Percentiles rank a stretch among this genome's conserved stretches.
Evolutionary conservation across 192 early-diverging fungal species (phyloP).

Genomic region (Podila horticola): DNA sequence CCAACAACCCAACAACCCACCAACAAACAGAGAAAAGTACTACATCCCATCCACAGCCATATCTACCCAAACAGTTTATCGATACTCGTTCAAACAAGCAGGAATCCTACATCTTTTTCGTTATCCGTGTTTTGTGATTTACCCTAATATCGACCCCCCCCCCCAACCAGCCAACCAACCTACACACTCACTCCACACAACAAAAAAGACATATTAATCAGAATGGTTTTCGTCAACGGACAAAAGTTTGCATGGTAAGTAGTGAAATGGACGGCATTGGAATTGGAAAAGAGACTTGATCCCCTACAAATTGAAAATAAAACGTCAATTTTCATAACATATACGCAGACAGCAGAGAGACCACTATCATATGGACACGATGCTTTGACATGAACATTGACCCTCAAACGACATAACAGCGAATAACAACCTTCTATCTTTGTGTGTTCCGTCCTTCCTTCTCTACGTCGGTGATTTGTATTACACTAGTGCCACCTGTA

Average conservation of each 20-base stretch:
- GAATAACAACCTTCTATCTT: not conserved
- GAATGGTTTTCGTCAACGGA: slow-evolving; percentile 48
- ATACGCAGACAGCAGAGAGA: too few relatives aligned
- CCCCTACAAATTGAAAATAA: too few relatives aligned
- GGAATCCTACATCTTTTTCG: not conserved
- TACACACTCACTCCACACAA: not conserved
- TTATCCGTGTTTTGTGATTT: not conserved
- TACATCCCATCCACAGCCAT: too few relatives aligned
- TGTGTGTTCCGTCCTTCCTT: not conserved
- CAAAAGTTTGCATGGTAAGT: slow-evolving; percentile 50
- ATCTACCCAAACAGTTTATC: too few relatives aligned
- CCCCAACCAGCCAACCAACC: not conserved
- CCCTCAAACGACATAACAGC: too few relatives aligned
- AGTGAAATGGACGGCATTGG: too few relatives aligned
- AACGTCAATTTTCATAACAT: too few relatives aligned
- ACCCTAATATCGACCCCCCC: not conserved
- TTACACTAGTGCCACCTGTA: slow-evolving; percentile 57
- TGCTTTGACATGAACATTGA: too few relatives aligned
- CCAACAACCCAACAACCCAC: not conserved
- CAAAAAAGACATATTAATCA: not conserved
- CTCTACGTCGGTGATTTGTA: not conserved
- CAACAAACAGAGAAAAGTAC: too few relatives aligned
- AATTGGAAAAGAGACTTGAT: too few relatives aligned
- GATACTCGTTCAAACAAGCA: slow-evolving; percentile 5
- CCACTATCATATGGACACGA: too few relatives aligned